A percentile compares a stretch with the other conserved stretches of the same genome.
These are phyloP conservation scores for Ploettnerulaceae sp. DNA, from an alignment of 2,329 filamentous ascomycete genomes.

Conservation along the genomic window DNA sequence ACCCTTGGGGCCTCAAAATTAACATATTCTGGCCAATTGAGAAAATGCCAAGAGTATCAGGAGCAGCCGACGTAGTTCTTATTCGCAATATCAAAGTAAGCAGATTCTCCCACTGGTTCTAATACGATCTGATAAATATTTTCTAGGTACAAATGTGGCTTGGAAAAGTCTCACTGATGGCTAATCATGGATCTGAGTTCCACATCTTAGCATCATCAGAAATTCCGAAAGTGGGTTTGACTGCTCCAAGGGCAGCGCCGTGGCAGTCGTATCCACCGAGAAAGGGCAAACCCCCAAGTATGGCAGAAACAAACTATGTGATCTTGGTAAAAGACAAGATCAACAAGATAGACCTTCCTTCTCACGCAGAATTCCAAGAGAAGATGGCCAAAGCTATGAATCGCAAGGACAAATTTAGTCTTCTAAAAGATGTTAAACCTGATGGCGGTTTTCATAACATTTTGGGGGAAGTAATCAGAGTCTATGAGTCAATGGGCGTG, in stretches of 20 bases:
- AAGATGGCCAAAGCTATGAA: conserved; percentile 39
- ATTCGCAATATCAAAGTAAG: conserved; percentile 47
- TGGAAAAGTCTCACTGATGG: conserved; percentile 41
- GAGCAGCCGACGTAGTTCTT: conserved; percentile 59
- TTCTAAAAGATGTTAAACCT: conserved; percentile 58
- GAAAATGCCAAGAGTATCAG: conserved; percentile 43
- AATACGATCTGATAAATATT: conserved; percentile 15
- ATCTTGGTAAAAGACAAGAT: conserved; percentile 43
- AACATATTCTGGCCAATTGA: conserved; percentile 55
- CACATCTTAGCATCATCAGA: conserved; percentile 40
- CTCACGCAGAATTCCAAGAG: conserved; percentile 39
- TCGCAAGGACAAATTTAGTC: conserved; percentile 52
- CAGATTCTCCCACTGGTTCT: conserved; percentile 21
- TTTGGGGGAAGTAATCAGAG: conserved; percentile 64
- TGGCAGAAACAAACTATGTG: conserved; percentile 38
- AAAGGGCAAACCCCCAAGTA: conserved; percentile 13
- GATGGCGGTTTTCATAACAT: conserved; percentile 58
- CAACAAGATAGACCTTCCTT: conserved; percentile 42
- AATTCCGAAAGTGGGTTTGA: conserved; percentile 34
- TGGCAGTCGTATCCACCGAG: conserved; percentile 21
- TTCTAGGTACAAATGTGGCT: conserved; percentile 39
- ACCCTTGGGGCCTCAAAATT: conserved; percentile 41
- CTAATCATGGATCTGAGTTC: conserved; percentile 40
- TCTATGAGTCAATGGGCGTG: conserved; percentile 42
- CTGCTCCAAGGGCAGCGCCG: not conserved